Conservation (phyloP, 192 early-diverging fungal genomes). For the Phycomyces nitens region DNA sequence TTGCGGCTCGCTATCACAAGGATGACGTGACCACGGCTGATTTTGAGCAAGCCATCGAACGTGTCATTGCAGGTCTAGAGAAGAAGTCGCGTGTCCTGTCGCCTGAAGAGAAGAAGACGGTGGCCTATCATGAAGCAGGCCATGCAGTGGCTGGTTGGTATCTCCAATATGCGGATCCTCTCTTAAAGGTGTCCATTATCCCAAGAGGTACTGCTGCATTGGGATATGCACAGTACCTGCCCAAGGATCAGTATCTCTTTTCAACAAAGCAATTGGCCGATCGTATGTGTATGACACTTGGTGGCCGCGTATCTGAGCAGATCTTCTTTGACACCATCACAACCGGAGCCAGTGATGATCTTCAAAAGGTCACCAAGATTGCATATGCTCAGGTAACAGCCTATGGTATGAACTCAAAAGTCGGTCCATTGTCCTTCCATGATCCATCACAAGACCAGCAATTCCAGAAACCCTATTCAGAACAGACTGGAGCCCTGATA, state of each 20-base stretch:
- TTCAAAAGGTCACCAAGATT: slow-evolving; percentile 95
- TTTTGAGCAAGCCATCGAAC: slow-evolving; percentile 97
- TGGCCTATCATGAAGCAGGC: slow-evolving; percentile 99
- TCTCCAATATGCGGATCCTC: slow-evolving; percentile 89
- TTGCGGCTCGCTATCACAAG: slow-evolving; percentile 85
- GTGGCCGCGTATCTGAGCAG: slow-evolving; percentile 83
- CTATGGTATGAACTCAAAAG: slow-evolving; percentile 89
- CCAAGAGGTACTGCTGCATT: slow-evolving; percentile 92
- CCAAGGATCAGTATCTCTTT: slow-evolving; percentile 95
- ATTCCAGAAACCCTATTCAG: slow-evolving; percentile 96
- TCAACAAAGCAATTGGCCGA: slow-evolving; percentile 89
- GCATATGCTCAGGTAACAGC: slow-evolving; percentile 95
- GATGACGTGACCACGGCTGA: slow-evolving; percentile 77
- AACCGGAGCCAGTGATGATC: slow-evolving; percentile 97
- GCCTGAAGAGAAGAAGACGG: slow-evolving; percentile 97
- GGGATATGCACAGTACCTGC: slow-evolving; percentile 98
- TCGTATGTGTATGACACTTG: slow-evolving; percentile 88
- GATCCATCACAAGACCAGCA: slow-evolving; percentile 66
- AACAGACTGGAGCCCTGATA: slow-evolving; percentile 90
- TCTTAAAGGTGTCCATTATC: slow-evolving; percentile 98
- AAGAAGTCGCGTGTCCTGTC: slow-evolving; percentile 94
- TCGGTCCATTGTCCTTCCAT: slow-evolving; percentile 86
- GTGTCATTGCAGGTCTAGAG: slow-evolving; percentile 96
- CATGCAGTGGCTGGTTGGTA: slow-evolving; percentile 99
- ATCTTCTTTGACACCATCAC: slow-evolving; percentile 93